These are phyloP conservation scores for Triglochin maritima DNA, from an alignment of 106 monocot genomes.

Conservation along the genomic window DNA sequence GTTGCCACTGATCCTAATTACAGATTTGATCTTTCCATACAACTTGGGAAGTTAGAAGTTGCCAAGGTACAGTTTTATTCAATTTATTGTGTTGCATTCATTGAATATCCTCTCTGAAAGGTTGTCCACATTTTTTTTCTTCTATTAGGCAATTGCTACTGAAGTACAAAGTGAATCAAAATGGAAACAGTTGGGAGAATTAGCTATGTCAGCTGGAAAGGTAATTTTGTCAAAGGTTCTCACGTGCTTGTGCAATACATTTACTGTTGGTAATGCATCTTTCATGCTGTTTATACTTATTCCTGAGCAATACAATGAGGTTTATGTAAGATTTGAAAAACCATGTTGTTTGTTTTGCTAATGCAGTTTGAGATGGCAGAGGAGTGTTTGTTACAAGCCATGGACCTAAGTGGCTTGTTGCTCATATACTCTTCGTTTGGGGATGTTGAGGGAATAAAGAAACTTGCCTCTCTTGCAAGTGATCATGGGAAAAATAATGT, in stretches of 20 bases:
- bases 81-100: background rate
- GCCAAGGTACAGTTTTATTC: slow-evolving; percentile 50
- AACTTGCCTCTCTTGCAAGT: slow-evolving; percentile 70
- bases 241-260: too few species aligned
- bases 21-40: slow-evolving; percentile 86
- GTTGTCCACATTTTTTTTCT: slow-evolving; percentile 1
- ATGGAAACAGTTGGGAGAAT: slow-evolving; percentile 92
- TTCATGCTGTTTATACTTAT: too few species aligned
- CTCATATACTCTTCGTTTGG: slow-evolving; percentile 85
- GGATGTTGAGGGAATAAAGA: slow-evolving; percentile 70
- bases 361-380: slow-evolving; percentile 86
- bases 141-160: slow-evolving; percentile 60
- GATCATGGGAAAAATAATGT: slow-evolving; percentile 96
- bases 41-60: slow-evolving; percentile 73
- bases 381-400: slow-evolving; percentile 71
- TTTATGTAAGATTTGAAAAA: background rate
- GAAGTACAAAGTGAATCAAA: slow-evolving; percentile 93
- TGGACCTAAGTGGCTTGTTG: slow-evolving; percentile 85
- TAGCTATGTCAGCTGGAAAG: slow-evolving; percentile 92
- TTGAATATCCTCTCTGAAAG: background rate
- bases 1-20: slow-evolving; percentile 91
- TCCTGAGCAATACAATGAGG: too few species aligned
- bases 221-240: slow-evolving; percentile 17
- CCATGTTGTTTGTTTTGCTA: background rate
- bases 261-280: too few species aligned